Base-by-base conservation (phyloP, 106 monocot species). In the Dendrobium chrysotoxum region DNA sequence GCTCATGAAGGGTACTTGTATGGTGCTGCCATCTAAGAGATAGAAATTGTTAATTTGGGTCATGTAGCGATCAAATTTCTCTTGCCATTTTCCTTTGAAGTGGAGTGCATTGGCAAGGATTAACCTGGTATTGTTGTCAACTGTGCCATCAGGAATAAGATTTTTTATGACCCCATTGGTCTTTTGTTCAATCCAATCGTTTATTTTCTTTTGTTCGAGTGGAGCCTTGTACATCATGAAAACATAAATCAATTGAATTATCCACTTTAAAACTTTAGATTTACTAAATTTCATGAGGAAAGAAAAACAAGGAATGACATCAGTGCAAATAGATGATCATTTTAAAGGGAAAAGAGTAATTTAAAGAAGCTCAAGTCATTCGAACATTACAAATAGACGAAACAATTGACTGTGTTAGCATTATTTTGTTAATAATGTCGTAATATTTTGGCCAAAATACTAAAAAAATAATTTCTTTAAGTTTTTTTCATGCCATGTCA, bases 81-180 rank as follows among this genome's bases (percentile, higher is more conserved):
- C 12, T 3, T 77, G 28, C 86, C 87, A 87, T 0, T 5, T n/a
- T 23, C 77, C 83, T 78, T 83, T 87, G 83, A 83, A 87, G 50
- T 87, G 78, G 40, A 87, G 72, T 0, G 87, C 87, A 21, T 87
- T 87, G 31, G 72, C 58, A 0, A 87, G 70, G 50, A 87, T 58
- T 2, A 83, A 23, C 16, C 38, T 53, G 0, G 87, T 83, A 4
- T 0, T 5, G 1, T 11, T 0, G 23, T 81, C 7, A 0, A 87
- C 75, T 11, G 83, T 5, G 5, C 55, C 58, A 35, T 26, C 11
- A 26, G 80, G 79, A 17, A 86, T 67, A 6, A 86, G 42, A 9
- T 83, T 67, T 4, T 77, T 83, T 13, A 86, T 80, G 7, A 77
- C 57, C 0, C 83, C 57, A 20, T 68, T 55, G 0, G 80, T 86